Evolutionary conservation across 75 land plant genomes (phyloP).

Genomic region (Larix kaempferi): DNA sequence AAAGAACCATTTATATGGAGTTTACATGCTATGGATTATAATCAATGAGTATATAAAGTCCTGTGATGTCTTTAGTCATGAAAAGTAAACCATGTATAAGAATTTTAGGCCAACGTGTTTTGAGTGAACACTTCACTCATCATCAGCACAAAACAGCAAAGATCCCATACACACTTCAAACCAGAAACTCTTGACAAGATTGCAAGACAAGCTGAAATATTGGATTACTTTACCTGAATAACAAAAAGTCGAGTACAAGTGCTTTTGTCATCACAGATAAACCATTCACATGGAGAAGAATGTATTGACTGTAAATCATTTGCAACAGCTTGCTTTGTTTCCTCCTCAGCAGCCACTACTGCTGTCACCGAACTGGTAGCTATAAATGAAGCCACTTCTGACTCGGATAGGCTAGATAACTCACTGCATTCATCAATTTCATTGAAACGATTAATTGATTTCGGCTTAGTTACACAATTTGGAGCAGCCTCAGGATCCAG

Average conservation of each 20-base stretch:
- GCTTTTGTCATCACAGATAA: slow-evolving; percentile 66
- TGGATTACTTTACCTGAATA: slow-evolving; percentile 56
- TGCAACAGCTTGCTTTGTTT: slow-evolving; percentile 68
- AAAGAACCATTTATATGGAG: background rate
- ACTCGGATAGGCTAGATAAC: slow-evolving; percentile 7
- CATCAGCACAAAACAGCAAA: too few relatives aligned
- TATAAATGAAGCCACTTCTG: slow-evolving; percentile 39
- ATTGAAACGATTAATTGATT: background rate
- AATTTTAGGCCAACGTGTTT: too few relatives aligned
- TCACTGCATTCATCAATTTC: slow-evolving; percentile 1
- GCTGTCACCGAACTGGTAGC: slow-evolving; percentile 60
- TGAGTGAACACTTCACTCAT: too few relatives aligned
- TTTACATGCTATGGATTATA: background rate
- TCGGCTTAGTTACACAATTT: background rate
- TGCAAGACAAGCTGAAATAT: background rate
- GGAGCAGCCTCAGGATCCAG: background rate
- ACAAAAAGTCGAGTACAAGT: slow-evolving; percentile 62
- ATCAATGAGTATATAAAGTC: background rate
- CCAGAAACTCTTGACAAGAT: too few relatives aligned
- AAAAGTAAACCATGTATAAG: too few relatives aligned
- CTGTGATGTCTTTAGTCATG: background rate
- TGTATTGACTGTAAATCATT: slow-evolving; percentile 52
- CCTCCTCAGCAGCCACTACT: slow-evolving; percentile 76
- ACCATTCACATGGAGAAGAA: slow-evolving; percentile 94
- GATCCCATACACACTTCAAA: too few relatives aligned